Base-by-base conservation (phyloP, 1,284 basidiomycete species). In the Tilletia walkeri region DNA sequence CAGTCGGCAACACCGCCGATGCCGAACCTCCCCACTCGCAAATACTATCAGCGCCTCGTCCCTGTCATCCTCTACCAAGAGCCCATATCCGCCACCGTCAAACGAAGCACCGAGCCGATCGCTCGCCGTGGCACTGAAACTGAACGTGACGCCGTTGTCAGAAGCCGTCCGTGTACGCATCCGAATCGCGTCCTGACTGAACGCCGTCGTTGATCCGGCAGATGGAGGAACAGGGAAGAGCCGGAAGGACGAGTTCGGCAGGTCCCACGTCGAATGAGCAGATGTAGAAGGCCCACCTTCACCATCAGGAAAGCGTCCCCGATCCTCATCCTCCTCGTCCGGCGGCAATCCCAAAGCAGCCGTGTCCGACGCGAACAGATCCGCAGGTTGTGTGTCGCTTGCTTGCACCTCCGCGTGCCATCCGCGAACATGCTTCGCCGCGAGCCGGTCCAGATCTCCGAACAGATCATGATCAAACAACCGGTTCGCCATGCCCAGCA, bases 401-500 rank as follows among this genome's bases (percentile, higher is more conserved):
- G 59, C 36, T 16, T 63, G 59, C 59, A 63, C 39, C 59, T 63
- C 38, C 36, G 59, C 59, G 4, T 36, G 30, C 59, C 59, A 63
- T 9, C 59, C 59, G 5, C 59, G 34, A 4, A 63, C 36, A n/a
- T 36, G 59, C 34, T 41, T 63, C 16, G 59, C 59, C 14, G 80
- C 78, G 66, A 86, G 75, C 24, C 84, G 77, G 39, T 89, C 89
- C 67, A 95, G 86, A 1, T 88, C 88, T 68, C 89, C 88, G 74
- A 91, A 95, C 41, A 95, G 85, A 82, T 97, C 95, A 30, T 90
- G 88, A 75, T 92, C 89, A 50, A 95, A 86, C 34, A 98, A 86
- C 72, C 90, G 89, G 77, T 92, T 92, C 16, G 93, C 92, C 80
- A 97, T 93, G 45, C 87, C 85, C n/a, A 99, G 86, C 86, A 95